These are phyloP conservation scores for Colletotrichum sp. DNA, from an alignment of 2,329 filamentous ascomycete species.

Conservation along the genomic window DNA sequence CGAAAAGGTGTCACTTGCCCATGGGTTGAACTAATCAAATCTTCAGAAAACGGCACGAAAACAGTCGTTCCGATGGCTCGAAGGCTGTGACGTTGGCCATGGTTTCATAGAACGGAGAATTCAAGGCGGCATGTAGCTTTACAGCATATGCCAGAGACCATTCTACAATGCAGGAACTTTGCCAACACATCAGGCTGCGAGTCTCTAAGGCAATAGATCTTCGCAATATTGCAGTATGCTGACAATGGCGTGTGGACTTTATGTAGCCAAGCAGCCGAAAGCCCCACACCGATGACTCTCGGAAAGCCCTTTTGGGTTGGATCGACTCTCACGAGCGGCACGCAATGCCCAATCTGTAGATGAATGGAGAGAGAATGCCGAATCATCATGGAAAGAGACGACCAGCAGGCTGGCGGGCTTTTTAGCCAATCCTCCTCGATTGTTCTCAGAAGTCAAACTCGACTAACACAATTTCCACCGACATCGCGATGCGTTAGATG, in stretches of 20 bases:
- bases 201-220: not conserved
- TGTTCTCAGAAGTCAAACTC: not conserved
- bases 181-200: not conserved
- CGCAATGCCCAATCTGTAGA: not conserved
- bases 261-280: not conserved
- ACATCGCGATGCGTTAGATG: not conserved
- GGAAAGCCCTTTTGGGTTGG: not conserved
- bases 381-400: not conserved
- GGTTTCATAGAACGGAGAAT: not conserved
- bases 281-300: not conserved
- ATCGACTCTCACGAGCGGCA: not conserved
- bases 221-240: not conserved
- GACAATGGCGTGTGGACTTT: not conserved
- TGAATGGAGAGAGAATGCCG: not conserved
- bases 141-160: not conserved
- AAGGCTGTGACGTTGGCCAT: not conserved
- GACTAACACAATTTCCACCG: not conserved
- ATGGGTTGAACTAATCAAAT: not conserved
- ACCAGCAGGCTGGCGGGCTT: not conserved
- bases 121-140: not conserved
- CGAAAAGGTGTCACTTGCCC: fast-evolving
- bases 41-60: not conserved
- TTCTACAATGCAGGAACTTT: not conserved
- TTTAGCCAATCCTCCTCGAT: fast-evolving
- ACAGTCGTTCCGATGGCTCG: not conserved